Percentiles rank a stretch among this genome's conserved stretches.
These are phyloP conservation scores for Blastomyces percursus DNA, from an alignment of 2,329 filamentous ascomycete species.

Conservation along the genomic window DNA sequence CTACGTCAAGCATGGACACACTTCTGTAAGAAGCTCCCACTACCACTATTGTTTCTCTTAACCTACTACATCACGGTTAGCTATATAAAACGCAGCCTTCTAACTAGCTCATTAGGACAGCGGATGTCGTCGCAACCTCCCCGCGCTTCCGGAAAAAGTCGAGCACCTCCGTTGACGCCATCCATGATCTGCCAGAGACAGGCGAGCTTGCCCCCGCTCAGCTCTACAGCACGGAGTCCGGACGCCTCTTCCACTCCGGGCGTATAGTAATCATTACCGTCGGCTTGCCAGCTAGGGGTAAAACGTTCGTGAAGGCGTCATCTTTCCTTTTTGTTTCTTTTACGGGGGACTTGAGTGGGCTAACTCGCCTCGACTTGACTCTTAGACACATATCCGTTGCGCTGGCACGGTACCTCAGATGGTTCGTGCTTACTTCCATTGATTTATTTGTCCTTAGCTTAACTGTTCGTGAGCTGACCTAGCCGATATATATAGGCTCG, in stretches of 20 bases:
- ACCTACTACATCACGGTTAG: background rate
- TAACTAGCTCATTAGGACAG: conserved; percentile 49
- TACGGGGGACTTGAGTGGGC: background rate
- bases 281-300: conserved; percentile 84
- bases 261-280: conserved; percentile 97
- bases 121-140: conserved; percentile 83
- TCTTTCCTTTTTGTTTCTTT: background rate
- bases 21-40: conserved; percentile 31
- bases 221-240: conserved; percentile 96
- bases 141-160: conserved; percentile 84
- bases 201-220: conserved; percentile 83
- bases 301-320: conserved; percentile 54
- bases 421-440: conserved; percentile 41
- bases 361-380: background rate
- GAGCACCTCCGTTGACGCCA: conserved; percentile 93
- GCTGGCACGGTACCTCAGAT: conserved; percentile 84
- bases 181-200: conserved; percentile 82
- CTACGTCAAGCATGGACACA: conserved; percentile 34
- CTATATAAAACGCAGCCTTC: background rate
- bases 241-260: conserved; percentile 90
- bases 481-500: conserved; percentile 50
- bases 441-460: background rate
- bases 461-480: conserved; percentile 10
- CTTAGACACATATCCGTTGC: conserved; percentile 85
- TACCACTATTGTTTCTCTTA: background rate